Percentiles rank a stretch among this genome's conserved stretches.
These are phyloP conservation scores for Fusarium continuum DNA, from an alignment of 2,329 filamentous ascomycete genomes.

Conservation along the genomic window DNA sequence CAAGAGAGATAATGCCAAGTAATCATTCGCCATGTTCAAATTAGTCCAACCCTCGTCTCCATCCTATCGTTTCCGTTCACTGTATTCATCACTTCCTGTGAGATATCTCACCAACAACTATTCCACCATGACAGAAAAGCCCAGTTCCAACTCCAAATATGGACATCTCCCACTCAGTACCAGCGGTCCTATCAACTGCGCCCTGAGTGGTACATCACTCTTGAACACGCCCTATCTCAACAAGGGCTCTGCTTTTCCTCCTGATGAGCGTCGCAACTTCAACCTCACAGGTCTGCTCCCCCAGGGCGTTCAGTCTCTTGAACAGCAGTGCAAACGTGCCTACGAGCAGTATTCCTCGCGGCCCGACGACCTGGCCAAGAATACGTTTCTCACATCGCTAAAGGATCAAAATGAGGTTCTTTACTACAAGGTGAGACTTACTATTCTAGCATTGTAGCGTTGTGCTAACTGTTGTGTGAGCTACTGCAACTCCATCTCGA, in stretches of 20 bases:
- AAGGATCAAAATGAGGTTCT: constrained; percentile 87
- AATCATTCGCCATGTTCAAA: constrained; percentile 15
- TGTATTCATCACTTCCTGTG: not conserved
- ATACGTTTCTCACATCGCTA: constrained; percentile 86
- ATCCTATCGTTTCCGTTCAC: not conserved
- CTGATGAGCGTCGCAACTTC: constrained; percentile 74
- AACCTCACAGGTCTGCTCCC: constrained; percentile 78
- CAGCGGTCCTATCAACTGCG: constrained; percentile 49
- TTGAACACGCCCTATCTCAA: constrained; percentile 64
- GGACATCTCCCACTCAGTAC: constrained; percentile 49
- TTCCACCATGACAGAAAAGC: constrained; percentile 24
- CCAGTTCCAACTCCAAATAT: constrained; percentile 44
- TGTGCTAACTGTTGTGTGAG: constrained; percentile 50
- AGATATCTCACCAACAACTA: constrained; percentile 2
- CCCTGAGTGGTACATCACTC: constrained; percentile 48
- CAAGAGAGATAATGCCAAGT: not conserved
- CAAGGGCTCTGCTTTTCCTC: constrained; percentile 82
- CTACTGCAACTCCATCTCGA: constrained; percentile 80
- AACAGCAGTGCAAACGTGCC: constrained; percentile 79
- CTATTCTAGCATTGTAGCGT: fast-evolving
- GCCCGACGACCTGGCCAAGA: constrained; percentile 76
- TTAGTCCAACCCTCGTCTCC: not conserved
- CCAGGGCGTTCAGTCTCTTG: constrained; percentile 74
- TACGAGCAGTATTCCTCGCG: constrained; percentile 79
- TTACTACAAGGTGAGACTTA: constrained; percentile 71